Base-by-base conservation (phyloP, 129 eudicot genomes). In the Centella asiatica region DNA sequence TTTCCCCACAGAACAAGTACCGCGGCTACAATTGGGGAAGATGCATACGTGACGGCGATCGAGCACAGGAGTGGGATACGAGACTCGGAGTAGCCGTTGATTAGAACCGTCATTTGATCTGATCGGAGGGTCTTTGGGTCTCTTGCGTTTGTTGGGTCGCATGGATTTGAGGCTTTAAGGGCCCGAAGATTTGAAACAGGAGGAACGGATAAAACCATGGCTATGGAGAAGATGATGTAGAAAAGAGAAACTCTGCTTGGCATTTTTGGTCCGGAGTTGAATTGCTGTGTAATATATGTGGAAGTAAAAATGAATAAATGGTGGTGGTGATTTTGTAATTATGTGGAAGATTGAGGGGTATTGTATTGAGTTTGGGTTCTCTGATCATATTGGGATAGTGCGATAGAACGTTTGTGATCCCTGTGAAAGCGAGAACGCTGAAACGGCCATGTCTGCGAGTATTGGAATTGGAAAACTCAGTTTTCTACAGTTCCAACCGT, bases 71-170 rank as follows among this genome's bases (percentile, higher is more conserved):
- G 83, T 19, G 90, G 81, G 44, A 90, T 81, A 39, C 97, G 94
- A 4, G 81, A 69, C 62, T 83, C 87, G 17, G 95, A 83, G 71
- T 83, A 90, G 48, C 97, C 97, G 69, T 76, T 86, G 70, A 90
- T 79, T 3, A 90, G 47, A 4, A 86, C 94, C 0, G 97, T 90
- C 66, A 86, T 66, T 57, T 86, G 93, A 37, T 90, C 95, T 39
- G 93, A 45, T 51, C 83, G 84, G 78, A 90, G 81, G 22, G 73
- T 44, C 37, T 36, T 67, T 32, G 72, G 69, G 66, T 76, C 64
- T n/a, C 78, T 83, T 40, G 61, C 33, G 23, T 70, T 63, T 25
- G 13, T 34, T n/a, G 22, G 66, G 65, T 74, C 61, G 25, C 94
- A 85, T 2, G 51, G 65, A 14, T 40, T 26, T 15, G 50, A 42